Percentiles rank a stretch among this genome's conserved stretches.
Evolutionary conservation across 441 rosid genomes (phyloP).

Genomic region (Gossypium schwendimanii): DNA sequence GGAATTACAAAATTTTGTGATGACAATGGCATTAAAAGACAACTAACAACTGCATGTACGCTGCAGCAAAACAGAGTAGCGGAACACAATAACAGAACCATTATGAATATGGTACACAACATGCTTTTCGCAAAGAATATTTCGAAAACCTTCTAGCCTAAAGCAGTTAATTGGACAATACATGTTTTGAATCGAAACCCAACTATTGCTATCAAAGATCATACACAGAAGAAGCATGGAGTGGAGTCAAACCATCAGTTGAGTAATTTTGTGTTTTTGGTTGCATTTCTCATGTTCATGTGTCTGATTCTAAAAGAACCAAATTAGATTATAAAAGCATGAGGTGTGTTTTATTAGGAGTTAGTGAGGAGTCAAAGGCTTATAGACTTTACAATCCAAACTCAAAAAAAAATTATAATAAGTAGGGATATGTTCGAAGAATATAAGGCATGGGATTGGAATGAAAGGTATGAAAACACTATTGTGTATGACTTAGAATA

Average conservation of each 20-base stretch:
- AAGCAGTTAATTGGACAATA: not conserved
- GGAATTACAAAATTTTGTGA: no score
- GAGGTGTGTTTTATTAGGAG: not conserved
- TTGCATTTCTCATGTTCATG: not conserved
- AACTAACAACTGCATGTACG: no score
- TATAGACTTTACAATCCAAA: not conserved
- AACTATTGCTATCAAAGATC: not conserved
- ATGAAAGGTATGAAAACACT: not conserved
- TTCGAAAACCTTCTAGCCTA: not conserved
- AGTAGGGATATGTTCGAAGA: not conserved
- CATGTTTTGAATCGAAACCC: not conserved
- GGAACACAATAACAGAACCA: no score
- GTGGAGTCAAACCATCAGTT: not conserved
- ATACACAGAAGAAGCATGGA: not conserved
- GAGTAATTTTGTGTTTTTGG: not conserved
- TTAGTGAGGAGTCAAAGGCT: not conserved
- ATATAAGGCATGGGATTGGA: not conserved
- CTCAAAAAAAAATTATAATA: no score
- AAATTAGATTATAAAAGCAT: not conserved
- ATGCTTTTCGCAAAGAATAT: no score
- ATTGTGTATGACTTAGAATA: not conserved
- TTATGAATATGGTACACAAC: no score
- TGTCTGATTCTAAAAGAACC: not conserved
- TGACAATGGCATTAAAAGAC: no score
- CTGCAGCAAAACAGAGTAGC: fast-evolving